Base-by-base conservation (phyloP, 208 protist genomes). In the Leishmania arabica region DNA sequence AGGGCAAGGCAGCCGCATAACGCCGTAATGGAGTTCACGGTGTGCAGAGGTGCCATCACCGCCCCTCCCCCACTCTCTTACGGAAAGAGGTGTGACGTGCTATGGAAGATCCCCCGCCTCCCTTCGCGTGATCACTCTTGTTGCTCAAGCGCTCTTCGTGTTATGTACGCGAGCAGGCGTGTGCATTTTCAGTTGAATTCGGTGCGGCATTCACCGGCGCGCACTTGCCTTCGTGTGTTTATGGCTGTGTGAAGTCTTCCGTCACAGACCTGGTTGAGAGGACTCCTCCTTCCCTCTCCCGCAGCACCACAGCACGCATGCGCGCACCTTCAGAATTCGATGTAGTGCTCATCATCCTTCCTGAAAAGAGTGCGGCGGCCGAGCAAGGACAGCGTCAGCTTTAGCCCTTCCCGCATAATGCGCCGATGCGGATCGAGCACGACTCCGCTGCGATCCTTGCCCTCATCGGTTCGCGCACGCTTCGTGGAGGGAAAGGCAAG, bases 361-460 rank as follows among this genome's bases (percentile, higher is more conserved):
- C 88, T 81, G 83, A 95, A 94, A 0, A 91, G 91, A 65, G 88
- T 86, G 4, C 87, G 86, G 21, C 94, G 89, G 21, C 92, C 94
- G 2, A 97, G 86, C 75, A 97, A 69, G 3, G 79, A 82, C 72
- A 97, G 83, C 60, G 90, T 83, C 37, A 91, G 79, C 54, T 79
- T 77, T 62, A 95, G 90, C 37, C 92, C 94, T 62, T 91, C 88
- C 34, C 84, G 88, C 75, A 92, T 82, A 17, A 92, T 88, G 34
- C 86, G 81, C 2, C 81, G 68, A 62, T 90, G 85, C n/a, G 85
- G 81, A 47, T 92, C 85, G 19, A 82, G 71, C 73, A 71, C 56
- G 15, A 60, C 79, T 5, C 74, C 58, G 5, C 34, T 60, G 31
- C 64, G 40, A 9, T 34, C 62, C 4, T 47, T 65, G 40, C 3